phyloP scores from a whole-genome alignment of 208 protist genomes.

The Crithidia acanthocephali region DNA sequence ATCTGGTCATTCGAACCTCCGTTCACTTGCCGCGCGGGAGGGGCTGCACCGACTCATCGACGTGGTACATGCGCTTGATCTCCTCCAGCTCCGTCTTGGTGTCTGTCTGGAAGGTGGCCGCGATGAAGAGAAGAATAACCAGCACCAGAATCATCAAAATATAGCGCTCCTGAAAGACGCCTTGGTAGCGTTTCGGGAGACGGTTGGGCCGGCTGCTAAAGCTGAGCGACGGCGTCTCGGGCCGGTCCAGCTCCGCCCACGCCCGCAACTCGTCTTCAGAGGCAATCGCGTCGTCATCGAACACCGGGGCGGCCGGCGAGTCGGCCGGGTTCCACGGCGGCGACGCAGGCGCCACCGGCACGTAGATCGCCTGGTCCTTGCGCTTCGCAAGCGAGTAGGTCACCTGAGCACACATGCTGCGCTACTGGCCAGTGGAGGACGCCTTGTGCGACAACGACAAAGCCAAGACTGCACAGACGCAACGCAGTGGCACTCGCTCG shows the following conservation, averaged over 20 bases:
- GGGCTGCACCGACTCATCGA: slow-evolving; percentile 11
- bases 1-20: no score
- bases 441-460: no score
- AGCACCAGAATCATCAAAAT: slow-evolving; percentile 17
- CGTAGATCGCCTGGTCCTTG: slow-evolving; percentile 20
- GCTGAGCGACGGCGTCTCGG: slow-evolving; percentile 10
- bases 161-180: slow-evolving; percentile 33
- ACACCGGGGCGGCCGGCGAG: neutral
- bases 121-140: slow-evolving; percentile 27
- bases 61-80: slow-evolving; percentile 35
- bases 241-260: slow-evolving; percentile 33
- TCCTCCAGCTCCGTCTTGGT: slow-evolving; percentile 32
- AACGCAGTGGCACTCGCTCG: no score
- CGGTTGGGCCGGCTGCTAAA: neutral
- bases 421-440: neutral
- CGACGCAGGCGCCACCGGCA: slow-evolving; percentile 3
- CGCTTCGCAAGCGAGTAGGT: slow-evolving; percentile 29
- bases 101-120: slow-evolving; percentile 25
- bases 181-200: slow-evolving; percentile 27
- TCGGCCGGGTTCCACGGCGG: slow-evolving; percentile 12
- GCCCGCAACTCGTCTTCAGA: slow-evolving; percentile 31
- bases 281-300: slow-evolving; percentile 29
- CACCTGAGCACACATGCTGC: neutral
- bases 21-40: neutral
- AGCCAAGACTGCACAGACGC: no score